Evolutionary conservation across 2,329 filamentous ascomycete genomes (phyloP), one percentile per base, ranked within the genome.

Genomic region (Beauveria bassiana): DNA sequence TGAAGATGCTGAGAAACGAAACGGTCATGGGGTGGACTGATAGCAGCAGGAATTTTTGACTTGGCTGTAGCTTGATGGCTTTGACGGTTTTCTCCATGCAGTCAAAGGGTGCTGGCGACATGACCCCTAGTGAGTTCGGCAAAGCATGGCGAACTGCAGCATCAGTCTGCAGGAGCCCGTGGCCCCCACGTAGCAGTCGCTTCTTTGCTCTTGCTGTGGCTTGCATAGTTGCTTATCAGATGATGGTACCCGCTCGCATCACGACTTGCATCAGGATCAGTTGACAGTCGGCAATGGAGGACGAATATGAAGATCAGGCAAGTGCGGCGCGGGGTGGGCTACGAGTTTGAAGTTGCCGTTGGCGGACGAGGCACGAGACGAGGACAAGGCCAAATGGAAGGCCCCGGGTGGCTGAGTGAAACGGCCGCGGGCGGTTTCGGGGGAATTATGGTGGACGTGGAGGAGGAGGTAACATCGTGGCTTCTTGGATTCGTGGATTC

Each of bases 311-410:
- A 34, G 10, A 34, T 12, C 34, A 38, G 34, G 34, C 34, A 38
- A 38, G 12, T 14, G 34, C 34, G 34, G 12, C 34, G 34, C 34
- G 12, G 34, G 34, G 34, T 14, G 34, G 34, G 34, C 34, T 38
- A 38, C 34, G 34, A 43, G n/a, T 34, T 34, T 28, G 18, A 26
- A 24, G 45, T 28, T n/a, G 34, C 34, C 34, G 34, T 38, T 38
- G 5, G 34, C 34, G 12, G 34, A 38, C 12, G 34, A 38, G 12
- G 34, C 34, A 38, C 34, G 34, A 38, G 12, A 14, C 47, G 28
- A 49, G 49, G 38, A 26, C 24, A 51, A 43, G 18, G 38, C 57
- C 57, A 47, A 38, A 46, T 45, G 47, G 57, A 59, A 59, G 57
- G 8, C 47, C 47, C 47, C 47, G 57, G 47, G 24, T 59, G 57